Base-by-base conservation (phyloP, 805 yeast genomes). In the Dipodascus albidus region DNA sequence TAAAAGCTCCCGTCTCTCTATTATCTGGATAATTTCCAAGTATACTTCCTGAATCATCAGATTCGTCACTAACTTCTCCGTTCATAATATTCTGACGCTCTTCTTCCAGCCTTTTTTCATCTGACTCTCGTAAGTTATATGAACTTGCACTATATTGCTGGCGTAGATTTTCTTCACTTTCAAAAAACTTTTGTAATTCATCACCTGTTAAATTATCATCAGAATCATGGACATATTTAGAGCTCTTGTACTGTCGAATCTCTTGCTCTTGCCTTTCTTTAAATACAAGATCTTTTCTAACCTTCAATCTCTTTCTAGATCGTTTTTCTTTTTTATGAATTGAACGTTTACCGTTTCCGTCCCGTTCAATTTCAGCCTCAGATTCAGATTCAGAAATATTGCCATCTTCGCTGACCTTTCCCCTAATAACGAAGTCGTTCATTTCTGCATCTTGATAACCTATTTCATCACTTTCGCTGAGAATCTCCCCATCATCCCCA, bases 121-220 rank as follows among this genome's bases (percentile, higher is more conserved):
- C 20, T 11, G 44, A 11, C 15, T 47, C 11, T 27, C 33, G 6
- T 11, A 6, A 11, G 11, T 27, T 6, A 6, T 6, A 27, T 27
- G 33, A 27, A 27, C 33, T 33, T 35, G 23, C n/a, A 20, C 31
- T 17, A 17, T 47, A 22, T 17, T 47, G 24, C 0, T 49, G 52
- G n/a, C 60, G 57, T 9, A 62, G 68, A 53, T 69, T 65, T 53
- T 71, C 70, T 59, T 84, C 90, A 54, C 78, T 73, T 47, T 67
- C 80, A 62, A 77, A 83, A 61, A 83, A 83, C 27, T 60, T 72
- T 2, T 60, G 62, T 51, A 75, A 79, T 44, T 71, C 70, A 49
- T 80, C 87, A 14, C 73, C 79, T 60, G 82, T 87, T 3, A 78
- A 72, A 9, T 76, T 82, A 60, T 82, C 86, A 62, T 82, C 88